These are phyloP conservation scores for Medicago ruthenica DNA, from an alignment of 306 rosid genomes.

Conservation along the genomic window DNA sequence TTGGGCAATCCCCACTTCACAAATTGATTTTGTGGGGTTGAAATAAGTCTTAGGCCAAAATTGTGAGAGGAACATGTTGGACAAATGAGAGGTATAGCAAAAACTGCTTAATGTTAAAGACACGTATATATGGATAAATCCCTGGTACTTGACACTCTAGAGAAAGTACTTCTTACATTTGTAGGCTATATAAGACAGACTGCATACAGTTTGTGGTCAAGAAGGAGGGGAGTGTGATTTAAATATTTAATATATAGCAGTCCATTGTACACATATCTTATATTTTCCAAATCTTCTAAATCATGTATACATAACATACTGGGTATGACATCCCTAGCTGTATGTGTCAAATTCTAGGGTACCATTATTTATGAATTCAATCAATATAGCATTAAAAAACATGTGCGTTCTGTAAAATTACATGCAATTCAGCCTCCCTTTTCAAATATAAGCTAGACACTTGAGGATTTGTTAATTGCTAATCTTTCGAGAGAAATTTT, in stretches of 20 bases:
- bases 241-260: neutral
- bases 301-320: neutral
- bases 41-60: neutral
- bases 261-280: neutral
- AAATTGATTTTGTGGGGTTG: neutral
- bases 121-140: constrained; percentile 4
- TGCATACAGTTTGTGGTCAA: constrained; percentile 1
- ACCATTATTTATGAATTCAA: no score
- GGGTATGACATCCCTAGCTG: constrained; percentile 13
- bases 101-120: neutral
- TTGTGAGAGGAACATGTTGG: constrained; percentile 6
- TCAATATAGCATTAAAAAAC: no score
- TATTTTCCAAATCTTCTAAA: no score
- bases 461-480: no score
- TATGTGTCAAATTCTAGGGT: constrained; percentile 13
- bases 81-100: constrained; percentile 3
- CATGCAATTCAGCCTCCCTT: no score
- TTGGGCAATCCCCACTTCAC: neutral
- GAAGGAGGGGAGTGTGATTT: neutral
- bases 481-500: no score
- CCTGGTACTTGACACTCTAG: neutral
- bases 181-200: constrained; percentile 2
- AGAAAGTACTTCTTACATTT: neutral
- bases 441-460: no score
- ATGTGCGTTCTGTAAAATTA: no score